phyloP scores from a whole-genome alignment of 345 rosid species.

The Triadica sebifera region DNA sequence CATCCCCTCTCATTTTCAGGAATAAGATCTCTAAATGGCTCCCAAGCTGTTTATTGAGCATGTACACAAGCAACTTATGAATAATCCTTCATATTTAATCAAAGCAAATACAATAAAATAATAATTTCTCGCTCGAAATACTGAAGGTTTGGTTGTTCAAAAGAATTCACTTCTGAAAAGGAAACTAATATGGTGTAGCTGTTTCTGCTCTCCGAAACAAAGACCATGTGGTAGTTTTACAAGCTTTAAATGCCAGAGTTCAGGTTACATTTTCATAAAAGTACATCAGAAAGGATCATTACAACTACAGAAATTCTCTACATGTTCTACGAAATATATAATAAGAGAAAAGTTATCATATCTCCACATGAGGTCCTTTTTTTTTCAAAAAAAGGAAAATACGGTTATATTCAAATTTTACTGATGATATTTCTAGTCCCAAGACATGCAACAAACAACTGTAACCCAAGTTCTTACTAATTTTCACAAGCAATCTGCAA shows the following conservation, averaged over 20 bases:
- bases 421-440: neutral
- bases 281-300: neutral
- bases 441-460: neutral
- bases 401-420: neutral
- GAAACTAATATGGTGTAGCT: neutral
- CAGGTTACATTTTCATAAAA: neutral
- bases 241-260: neutral
- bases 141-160: neutral
- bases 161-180: neutral
- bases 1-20: slow-evolving; percentile 77
- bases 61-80: slow-evolving; percentile 8
- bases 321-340: neutral
- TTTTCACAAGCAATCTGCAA: neutral
- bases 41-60: slow-evolving; percentile 65
- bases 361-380: neutral
- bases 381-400: no score
- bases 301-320: neutral
- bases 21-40: slow-evolving; percentile 85
- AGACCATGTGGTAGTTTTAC: neutral
- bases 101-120: neutral
- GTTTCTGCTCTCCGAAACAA: neutral
- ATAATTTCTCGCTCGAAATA: neutral
- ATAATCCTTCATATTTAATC: slow-evolving; percentile 4
- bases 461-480: neutral
- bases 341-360: neutral